Percentiles rank a stretch among this genome's conserved stretches.
Conservation (phyloP, 495 filamentous ascomycete species). For the Pseudevernia furfuracea region DNA sequence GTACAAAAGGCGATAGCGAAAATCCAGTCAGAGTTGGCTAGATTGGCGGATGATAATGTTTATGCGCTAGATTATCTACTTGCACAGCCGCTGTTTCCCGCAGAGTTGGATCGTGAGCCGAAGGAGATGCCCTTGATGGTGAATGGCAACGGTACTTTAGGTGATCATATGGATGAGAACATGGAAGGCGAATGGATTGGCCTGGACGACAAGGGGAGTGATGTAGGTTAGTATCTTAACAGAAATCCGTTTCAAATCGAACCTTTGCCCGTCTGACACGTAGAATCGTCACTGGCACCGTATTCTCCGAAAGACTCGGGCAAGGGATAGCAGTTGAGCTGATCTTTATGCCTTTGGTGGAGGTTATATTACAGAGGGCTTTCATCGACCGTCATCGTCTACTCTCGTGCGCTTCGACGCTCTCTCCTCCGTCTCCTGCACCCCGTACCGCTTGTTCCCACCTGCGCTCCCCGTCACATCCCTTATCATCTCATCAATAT, state of each 20-base stretch:
- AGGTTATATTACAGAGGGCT: neutral
- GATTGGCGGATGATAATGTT: conserved; percentile 75
- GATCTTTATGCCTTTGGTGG: neutral
- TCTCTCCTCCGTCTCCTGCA: conserved; percentile 61
- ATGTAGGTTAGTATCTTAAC: neutral
- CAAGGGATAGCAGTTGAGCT: neutral
- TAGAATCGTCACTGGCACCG: neutral
- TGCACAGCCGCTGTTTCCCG: conserved; percentile 4
- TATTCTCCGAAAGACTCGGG: neutral
- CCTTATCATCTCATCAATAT: conserved; percentile 84
- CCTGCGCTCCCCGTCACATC: conserved; percentile 56
- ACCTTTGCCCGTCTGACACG: too few species aligned
- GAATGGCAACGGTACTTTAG: neutral
- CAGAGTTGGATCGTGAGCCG: neutral
- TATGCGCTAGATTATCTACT: conserved; percentile 80
- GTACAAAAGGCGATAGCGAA: conserved; percentile 68
- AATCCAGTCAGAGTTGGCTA: conserved; percentile 65
- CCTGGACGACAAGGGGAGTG: conserved; percentile 6
- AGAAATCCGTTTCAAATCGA: neutral
- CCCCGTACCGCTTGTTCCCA: conserved; percentile 72
- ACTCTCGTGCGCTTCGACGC: conserved; percentile 72
- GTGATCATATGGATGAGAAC: conserved; percentile 4
- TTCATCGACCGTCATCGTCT: conserved; percentile 55
- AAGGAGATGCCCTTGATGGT: neutral
- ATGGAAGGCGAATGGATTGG: conserved; percentile 18